A percentile compares a stretch with the other conserved stretches of the same genome.
Evolutionary conservation across 108 stramenopile genomes (phyloP).

Genomic region (Skeletonema menzelii): DNA sequence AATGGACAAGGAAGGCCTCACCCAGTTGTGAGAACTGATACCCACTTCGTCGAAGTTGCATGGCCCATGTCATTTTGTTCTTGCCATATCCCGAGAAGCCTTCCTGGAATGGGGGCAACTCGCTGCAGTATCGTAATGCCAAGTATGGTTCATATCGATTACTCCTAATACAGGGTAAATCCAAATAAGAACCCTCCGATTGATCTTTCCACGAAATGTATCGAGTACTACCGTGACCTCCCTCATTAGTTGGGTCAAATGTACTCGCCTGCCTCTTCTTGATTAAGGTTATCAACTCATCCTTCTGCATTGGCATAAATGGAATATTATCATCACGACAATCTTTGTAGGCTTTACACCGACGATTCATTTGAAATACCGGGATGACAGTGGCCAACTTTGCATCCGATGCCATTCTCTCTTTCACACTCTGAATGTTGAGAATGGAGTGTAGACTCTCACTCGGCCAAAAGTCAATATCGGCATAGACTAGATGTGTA

Average conservation of each 20-base stretch:
- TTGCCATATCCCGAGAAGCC: conserved; percentile 84
- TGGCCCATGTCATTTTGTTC: conserved; percentile 85
- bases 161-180: conserved; percentile 69
- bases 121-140: conserved; percentile 66
- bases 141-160: conserved; percentile 89
- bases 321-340: conserved; percentile 71
- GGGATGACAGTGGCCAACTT: conserved; percentile 74
- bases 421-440: conserved; percentile 12
- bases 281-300: conserved; percentile 40
- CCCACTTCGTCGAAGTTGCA: conserved; percentile 69
- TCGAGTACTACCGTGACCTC: conserved; percentile 80
- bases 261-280: conserved; percentile 32
- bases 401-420: conserved; percentile 45
- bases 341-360: conserved; percentile 54
- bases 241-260: conserved; percentile 83
- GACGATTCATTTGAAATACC: conserved; percentile 75
- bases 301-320: conserved; percentile 53
- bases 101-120: conserved; percentile 78
- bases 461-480: conserved; percentile 91
- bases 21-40: conserved; percentile 68
- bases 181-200: conserved; percentile 38
- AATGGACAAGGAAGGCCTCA: conserved; percentile 75
- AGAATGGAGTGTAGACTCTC: conserved; percentile 62
- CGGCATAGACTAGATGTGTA: conserved; percentile 79
- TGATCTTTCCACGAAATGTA: conserved; percentile 64